These are phyloP conservation scores for Pseudogymnoascus sp. DNA, from an alignment of 2,329 filamentous ascomycete genomes.

Conservation along the genomic window DNA sequence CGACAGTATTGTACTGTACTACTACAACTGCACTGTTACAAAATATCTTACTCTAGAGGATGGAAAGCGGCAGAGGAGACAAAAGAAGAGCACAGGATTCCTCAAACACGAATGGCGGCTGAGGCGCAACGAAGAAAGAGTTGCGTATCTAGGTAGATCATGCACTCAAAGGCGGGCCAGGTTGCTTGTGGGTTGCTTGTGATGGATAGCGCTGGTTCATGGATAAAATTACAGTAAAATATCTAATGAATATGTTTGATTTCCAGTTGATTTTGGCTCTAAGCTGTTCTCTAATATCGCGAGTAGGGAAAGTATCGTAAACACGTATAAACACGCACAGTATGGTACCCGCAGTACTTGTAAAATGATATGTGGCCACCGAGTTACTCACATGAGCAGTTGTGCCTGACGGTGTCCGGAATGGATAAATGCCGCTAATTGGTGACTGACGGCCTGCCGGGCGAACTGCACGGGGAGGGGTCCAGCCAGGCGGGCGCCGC, in stretches of 20 bases:
- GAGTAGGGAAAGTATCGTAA: neutral
- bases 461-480: conserved; percentile 7
- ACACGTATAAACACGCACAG: neutral
- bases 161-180: neutral
- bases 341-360: neutral
- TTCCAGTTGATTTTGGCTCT: neutral
- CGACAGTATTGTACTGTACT: conserved; percentile 6
- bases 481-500: conserved; percentile 4
- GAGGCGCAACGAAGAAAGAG: neutral
- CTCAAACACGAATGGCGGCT: neutral
- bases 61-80: neutral
- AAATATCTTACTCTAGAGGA: neutral
- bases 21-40: neutral
- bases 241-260: conserved; percentile 9
- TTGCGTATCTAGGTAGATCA: neutral
- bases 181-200: neutral
- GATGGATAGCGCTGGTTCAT: conserved; percentile 4
- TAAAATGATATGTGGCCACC: neutral
- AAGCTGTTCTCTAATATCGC: neutral
- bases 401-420: neutral
- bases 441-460: neutral
- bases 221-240: conserved; percentile 8
- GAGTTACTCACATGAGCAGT: conserved; percentile 8
- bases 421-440: conserved; percentile 7
- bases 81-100: neutral